These are phyloP conservation scores for Acanthamoeba castellanii DNA, from an alignment of 208 protist species.

Conservation along the genomic window DNA sequence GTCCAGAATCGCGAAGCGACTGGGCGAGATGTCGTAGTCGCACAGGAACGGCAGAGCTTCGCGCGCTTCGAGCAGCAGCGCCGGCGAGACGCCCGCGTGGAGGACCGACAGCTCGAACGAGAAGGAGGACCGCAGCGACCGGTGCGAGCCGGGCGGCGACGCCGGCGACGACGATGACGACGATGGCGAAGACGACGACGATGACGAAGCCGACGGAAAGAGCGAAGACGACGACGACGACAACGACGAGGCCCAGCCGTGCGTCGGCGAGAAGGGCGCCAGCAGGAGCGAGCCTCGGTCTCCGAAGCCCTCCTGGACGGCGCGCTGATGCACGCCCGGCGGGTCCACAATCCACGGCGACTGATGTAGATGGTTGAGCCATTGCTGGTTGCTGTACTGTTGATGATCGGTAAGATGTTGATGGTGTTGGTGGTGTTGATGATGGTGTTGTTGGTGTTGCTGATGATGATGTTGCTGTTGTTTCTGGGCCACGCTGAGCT, in stretches of 20 bases:
- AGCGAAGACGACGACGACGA: not conserved
- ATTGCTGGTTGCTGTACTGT: not conserved
- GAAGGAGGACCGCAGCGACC: conserved; percentile 4
- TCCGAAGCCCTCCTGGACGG: not conserved
- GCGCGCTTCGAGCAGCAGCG: not conserved
- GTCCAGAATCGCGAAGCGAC: conserved; percentile 27
- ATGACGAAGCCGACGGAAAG: not conserved
- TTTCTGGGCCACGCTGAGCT: not conserved
- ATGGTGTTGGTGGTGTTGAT: not conserved
- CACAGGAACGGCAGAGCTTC: not conserved
- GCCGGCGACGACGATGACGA: not conserved
- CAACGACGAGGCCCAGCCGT: not conserved
- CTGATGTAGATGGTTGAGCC: too few relatives aligned
- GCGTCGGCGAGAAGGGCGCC: not conserved
- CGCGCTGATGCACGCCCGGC: too few relatives aligned
- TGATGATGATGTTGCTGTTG: not conserved
- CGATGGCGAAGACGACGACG: not conserved
- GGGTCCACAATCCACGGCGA: not conserved
- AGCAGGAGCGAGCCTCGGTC: not conserved
- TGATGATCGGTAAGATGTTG: not conserved
- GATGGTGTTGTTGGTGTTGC: not conserved
- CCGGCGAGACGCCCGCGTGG: not conserved
- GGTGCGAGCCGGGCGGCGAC: not conserved
- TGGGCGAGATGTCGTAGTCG: conserved; percentile 25
- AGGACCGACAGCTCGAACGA: conserved; percentile 44